Evolutionary conservation across 1,284 basidiomycete species (phyloP).

Genomic region (Earliella scabrosa): DNA sequence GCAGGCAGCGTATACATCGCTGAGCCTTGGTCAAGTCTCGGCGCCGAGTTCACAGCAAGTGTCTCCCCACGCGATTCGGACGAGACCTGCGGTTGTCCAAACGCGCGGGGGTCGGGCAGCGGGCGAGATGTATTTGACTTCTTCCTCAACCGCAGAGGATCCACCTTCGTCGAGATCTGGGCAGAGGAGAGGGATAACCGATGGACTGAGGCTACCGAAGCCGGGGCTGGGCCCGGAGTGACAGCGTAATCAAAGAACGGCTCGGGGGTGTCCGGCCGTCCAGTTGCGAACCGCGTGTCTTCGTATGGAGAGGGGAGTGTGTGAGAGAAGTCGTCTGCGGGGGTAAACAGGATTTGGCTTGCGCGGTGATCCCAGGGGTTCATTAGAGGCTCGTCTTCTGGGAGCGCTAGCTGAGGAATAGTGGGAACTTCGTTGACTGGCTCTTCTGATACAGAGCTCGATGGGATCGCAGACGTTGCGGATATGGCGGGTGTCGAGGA

Average conservation of each 20-base stretch:
- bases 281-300: not conserved
- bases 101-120: not conserved
- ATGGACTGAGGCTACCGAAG: not conserved
- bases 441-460: not conserved
- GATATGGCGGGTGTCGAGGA: too few species aligned
- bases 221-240: not conserved
- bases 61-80: too few species aligned
- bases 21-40: not conserved
- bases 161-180: too few species aligned
- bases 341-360: not conserved
- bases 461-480: not conserved
- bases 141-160: not conserved
- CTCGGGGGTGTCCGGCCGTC: constrained; percentile 5
- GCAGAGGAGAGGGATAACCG: not conserved
- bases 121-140: not conserved
- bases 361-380: constrained; percentile 3
- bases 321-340: not conserved
- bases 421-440: not conserved
- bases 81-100: not conserved
- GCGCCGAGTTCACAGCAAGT: too few species aligned
- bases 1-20: constrained; percentile 2
- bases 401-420: not conserved
- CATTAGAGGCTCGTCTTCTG: constrained; percentile 12
- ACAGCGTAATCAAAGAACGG: not conserved
- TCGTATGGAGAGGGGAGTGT: constrained; percentile 5